Evolutionary conservation across 2,329 filamentous ascomycete genomes (phyloP).

Genomic region (Coniella lustricola): DNA sequence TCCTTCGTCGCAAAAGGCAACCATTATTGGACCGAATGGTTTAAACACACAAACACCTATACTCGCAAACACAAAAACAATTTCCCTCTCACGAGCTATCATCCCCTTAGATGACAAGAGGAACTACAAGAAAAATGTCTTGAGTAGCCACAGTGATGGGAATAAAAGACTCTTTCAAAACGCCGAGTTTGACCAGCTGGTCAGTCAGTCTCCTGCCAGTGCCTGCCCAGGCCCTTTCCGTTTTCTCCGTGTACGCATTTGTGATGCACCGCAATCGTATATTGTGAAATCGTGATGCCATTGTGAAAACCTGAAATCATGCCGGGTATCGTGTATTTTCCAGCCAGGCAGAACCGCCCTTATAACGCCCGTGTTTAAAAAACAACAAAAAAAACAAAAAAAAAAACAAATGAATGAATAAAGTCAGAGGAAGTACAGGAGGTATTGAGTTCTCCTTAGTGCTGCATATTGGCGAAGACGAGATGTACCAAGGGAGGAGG

Average conservation of each 20-base stretch:
- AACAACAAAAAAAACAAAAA: not conserved
- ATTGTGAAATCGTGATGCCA: not conserved
- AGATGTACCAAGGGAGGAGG: not conserved
- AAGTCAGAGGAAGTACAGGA: not conserved
- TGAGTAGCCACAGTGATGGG: not conserved
- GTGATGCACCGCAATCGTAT: slow-evolving; percentile 3
- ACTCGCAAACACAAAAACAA: no score
- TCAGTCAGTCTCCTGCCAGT: not conserved
- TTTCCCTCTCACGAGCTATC: no score
- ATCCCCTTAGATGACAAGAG: no score
- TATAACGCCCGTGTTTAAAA: not conserved
- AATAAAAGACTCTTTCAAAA: not conserved
- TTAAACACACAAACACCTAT: no score
- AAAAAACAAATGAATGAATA: not conserved
- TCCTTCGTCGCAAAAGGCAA: no score
- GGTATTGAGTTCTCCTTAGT: not conserved
- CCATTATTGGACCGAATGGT: no score
- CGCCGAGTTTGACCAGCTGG: not conserved
- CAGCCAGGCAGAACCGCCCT: not conserved
- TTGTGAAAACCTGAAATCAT: slow-evolving; percentile 6
- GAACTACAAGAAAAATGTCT: not conserved
- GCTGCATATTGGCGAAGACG: not conserved
- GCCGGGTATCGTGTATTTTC: slow-evolving; percentile 17
- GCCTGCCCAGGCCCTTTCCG: not conserved
- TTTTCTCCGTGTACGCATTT: not conserved